Evolutionary conservation across 495 filamentous ascomycete species (phyloP), one percentile per base, ranked within the genome.

Genomic region (Penicillium daleae): DNA sequence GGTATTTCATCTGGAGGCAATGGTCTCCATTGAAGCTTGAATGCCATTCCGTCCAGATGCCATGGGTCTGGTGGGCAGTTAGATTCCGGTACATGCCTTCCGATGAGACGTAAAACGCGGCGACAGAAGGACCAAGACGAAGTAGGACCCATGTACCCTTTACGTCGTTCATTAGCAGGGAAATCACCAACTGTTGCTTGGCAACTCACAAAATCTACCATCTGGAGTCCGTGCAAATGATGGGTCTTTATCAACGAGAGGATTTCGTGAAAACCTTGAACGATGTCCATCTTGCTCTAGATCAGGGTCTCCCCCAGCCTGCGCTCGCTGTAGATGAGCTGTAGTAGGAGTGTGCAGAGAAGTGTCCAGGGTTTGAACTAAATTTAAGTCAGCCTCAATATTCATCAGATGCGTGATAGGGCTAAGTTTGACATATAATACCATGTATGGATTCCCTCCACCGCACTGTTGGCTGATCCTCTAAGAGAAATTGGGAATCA

Each of bases 81-180:
- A 2, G 69, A 67, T 21, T 74, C 71, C 0, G 67, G 70, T 0
- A 74, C 62, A 4, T 60, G 65, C 55, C 69, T 65, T 13, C 71
- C 73, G 52, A 73, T 69, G 7, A 76, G 32, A 22, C 65, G 65
- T 13, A 74, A 49, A 10, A 74, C 71, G 22, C 71, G 71, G 29
- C 71, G 73, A 53, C 71, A 74, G 44, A 76, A 74, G 9, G 73
- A 76, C 73, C 73, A 76, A 29, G 71, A 73, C 21, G 73, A 76
- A 6, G 71, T 74, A 1, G 73, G 73, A 0, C 71, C 73, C 71
- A 76, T 72, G 27, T 73, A 76, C 60, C 67, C 70, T 74, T 35
- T 9, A 6, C 27, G 39, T 51, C 12, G 17, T 17, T 7, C 7
- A 21, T 67, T 32, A 67, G 54, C 26, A 44, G 19, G 4, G 33